Percentiles rank a stretch among this genome's conserved stretches.
Conservation (phyloP, 257 asterid species). For the Solanum acaule region DNA sequence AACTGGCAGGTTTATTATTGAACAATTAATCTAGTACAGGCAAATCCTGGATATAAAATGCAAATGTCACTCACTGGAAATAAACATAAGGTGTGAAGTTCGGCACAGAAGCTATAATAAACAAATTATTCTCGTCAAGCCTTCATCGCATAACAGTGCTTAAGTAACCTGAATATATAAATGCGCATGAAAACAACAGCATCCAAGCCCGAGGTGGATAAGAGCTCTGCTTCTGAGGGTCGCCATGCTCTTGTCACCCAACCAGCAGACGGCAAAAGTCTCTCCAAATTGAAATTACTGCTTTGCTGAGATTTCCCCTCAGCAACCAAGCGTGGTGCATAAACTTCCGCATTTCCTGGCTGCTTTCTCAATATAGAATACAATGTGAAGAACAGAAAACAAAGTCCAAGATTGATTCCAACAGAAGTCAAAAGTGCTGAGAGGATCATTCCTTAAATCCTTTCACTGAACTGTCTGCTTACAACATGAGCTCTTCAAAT, state of each 20-base stretch:
- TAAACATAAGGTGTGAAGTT: background rate
- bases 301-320: constrained; percentile 40
- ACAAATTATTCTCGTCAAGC: background rate
- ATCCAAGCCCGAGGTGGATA: constrained; percentile 69
- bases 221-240: constrained; percentile 71
- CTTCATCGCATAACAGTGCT: background rate
- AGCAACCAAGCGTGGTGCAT: constrained; percentile 73
- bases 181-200: constrained; percentile 95
- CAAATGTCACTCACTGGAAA: background rate
- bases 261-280: constrained; percentile 43
- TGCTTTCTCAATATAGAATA: constrained; percentile 66
- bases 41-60: background rate
- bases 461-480: background rate
- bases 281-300: constrained; percentile 24
- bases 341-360: constrained; percentile 53
- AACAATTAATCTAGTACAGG: background rate
- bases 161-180: constrained; percentile 58
- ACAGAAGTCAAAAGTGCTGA: constrained; percentile 90
- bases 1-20: background rate
- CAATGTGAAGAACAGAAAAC: constrained; percentile 42
- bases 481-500: background rate
- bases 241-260: constrained; percentile 89
- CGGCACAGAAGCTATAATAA: background rate
- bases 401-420: constrained; percentile 68
- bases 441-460: constrained; percentile 55